Evolutionary conservation across 202 grass and related monocot genomes (phyloP).

Genomic region (Elaeis oleifera): DNA sequence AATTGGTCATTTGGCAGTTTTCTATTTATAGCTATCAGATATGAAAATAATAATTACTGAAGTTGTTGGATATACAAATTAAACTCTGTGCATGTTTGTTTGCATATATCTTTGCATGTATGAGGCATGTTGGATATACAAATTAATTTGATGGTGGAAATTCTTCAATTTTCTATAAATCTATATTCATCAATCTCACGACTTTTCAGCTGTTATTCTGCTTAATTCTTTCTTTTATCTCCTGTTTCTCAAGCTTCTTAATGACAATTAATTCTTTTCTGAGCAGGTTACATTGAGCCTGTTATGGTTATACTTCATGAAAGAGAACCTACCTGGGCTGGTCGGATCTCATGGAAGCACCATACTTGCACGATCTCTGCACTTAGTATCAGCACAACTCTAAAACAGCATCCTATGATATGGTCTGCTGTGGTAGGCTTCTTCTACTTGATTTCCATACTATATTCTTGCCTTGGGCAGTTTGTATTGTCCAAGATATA

Average conservation of each 20-base stretch:
- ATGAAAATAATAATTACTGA: too few species aligned
- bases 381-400: slow-evolving; percentile 86
- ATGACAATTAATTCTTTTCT: slow-evolving; percentile 16
- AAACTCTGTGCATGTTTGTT: too few species aligned
- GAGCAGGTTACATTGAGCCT: slow-evolving; percentile 88
- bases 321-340: slow-evolving; percentile 84
- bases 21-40: too few species aligned
- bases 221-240: neutral
- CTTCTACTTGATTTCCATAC: neutral
- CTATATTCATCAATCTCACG: neutral
- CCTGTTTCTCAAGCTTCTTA: neutral
- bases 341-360: slow-evolving; percentile 83
- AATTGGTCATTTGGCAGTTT: too few species aligned
- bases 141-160: too few species aligned
- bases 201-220: neutral
- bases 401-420: slow-evolving; percentile 91
- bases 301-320: slow-evolving; percentile 93
- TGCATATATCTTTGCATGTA: too few species aligned
- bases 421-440: slow-evolving; percentile 91
- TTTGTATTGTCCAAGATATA: too few species aligned
- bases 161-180: neutral
- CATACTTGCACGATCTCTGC: slow-evolving; percentile 89
- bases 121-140: too few species aligned
- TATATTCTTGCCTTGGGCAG: too few species aligned
- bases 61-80: too few species aligned